Evolutionary conservation across 805 yeast species (phyloP).

Genomic region (Kurtzmaniella cleridarum): DNA sequence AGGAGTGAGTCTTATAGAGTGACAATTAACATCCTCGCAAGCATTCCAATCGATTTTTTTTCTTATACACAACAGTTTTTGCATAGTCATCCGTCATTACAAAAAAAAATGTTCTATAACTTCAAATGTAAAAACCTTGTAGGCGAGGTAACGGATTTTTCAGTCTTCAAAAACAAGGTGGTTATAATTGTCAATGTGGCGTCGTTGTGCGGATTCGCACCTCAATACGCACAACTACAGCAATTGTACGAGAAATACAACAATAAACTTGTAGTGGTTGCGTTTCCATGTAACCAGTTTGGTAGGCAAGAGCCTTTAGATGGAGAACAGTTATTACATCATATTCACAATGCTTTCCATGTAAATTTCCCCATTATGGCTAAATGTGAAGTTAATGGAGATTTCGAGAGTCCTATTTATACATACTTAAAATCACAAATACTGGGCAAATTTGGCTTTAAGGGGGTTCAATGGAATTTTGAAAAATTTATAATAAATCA

Average conservation of each 20-base stretch:
- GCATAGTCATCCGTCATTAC: background rate
- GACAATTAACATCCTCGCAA: no score
- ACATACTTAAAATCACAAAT: constrained; percentile 62
- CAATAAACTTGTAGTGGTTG: constrained; percentile 31
- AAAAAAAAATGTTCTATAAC: constrained; percentile 28
- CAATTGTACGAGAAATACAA: constrained; percentile 36
- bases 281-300: constrained; percentile 44
- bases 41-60: no score
- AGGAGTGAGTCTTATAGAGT: no score
- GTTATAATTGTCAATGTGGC: constrained; percentile 44
- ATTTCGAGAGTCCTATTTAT: constrained; percentile 73
- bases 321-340: constrained; percentile 57
- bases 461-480: constrained; percentile 41
- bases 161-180: constrained; percentile 40
- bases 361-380: constrained; percentile 85
- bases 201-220: constrained; percentile 39
- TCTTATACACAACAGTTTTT: no score
- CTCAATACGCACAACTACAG: constrained; percentile 39
- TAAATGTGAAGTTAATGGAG: constrained; percentile 88
- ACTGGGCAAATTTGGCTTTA: constrained; percentile 41
- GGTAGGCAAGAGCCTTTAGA: constrained; percentile 38
- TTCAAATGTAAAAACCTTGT: constrained; percentile 35
- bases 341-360: constrained; percentile 79
- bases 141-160: constrained; percentile 33
- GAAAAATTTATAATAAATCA: constrained; percentile 39